These are phyloP conservation scores for Colletotrichum caudatum DNA, from an alignment of 2,329 filamentous ascomycete genomes.

Conservation along the genomic window DNA sequence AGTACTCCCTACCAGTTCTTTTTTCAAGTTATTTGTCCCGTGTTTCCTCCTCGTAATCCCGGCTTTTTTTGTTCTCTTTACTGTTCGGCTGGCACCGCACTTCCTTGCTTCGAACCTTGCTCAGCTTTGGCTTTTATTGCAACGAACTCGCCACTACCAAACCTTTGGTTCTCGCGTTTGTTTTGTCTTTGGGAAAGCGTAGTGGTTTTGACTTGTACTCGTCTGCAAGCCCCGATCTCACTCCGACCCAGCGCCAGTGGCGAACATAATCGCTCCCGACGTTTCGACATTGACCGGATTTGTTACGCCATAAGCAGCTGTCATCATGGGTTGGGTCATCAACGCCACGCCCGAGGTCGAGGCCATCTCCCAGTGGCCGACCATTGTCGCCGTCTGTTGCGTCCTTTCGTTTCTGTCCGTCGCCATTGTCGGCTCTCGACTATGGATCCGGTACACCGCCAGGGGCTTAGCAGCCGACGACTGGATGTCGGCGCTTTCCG, in stretches of 20 bases:
- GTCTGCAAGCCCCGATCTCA: neutral
- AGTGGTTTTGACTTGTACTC: neutral
- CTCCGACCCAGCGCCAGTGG: neutral
- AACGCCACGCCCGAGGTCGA: slow-evolving; percentile 62
- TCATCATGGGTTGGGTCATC: slow-evolving; percentile 63
- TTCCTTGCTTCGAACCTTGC: neutral
- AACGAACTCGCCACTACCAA: neutral
- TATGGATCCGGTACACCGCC: slow-evolving; percentile 56
- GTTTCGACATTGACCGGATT: neutral
- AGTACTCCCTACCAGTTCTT: neutral
- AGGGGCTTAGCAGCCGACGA: slow-evolving; percentile 62
- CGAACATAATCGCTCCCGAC: neutral
- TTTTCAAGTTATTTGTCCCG: neutral
- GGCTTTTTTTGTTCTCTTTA: neutral
- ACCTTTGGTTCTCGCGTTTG: neutral
- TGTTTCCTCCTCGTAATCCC: slow-evolving; percentile 15
- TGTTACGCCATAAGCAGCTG: too few species aligned
- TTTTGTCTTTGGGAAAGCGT: neutral
- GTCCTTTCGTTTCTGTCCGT: slow-evolving; percentile 58
- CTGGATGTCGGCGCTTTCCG: slow-evolving; percentile 55
- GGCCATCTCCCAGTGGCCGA: slow-evolving; percentile 59
- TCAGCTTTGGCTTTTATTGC: neutral
- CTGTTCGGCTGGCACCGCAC: neutral
- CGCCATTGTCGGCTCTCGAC: slow-evolving; percentile 54
- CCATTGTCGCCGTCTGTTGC: slow-evolving; percentile 63